Base-by-base conservation (phyloP, 2,329 filamentous ascomycete genomes). In the Spiromastix sp. region DNA sequence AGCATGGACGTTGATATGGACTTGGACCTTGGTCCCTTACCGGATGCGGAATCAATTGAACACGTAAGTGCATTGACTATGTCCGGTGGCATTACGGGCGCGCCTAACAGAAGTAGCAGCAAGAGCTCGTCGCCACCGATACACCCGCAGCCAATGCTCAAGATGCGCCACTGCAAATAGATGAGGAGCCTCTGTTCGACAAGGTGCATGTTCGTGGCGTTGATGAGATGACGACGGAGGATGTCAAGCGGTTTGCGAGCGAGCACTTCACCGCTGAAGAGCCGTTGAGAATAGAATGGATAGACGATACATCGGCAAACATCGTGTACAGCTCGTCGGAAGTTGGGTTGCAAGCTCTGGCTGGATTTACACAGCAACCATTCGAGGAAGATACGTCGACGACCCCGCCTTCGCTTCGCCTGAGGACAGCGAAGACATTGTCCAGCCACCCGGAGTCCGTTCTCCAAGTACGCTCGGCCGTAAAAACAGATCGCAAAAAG, bases 291-390 rank as follows among this genome's bases (percentile, higher is more conserved):
- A 68, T 95, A 43, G 86, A 96, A 62, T 98, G 91, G 91, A 85
- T 98, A 46, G 85, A 96, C 56, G 91, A 98, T 58, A 79, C 76
- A 5, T 89, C 85, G 0, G 85, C 85, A 42, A 96, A 96, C 54
- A 67, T 95, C 35, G 60, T 93, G 34, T 96, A 91, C 62, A 66
- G 67, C 38, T 68, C 63, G 22, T 52, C 66, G 9, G 64, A 70
- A 29, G 59, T 69, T 9, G 77, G 76, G 2, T 49, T 66, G 4
- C 56, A 66, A 34, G 76, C 75, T 13, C 61, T 81, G 16, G 49
- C 55, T 20, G 62, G 65, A 3, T 62, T 81, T 31, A 60, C 59
- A 3, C 53, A 62, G 38, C 46, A 48, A 15, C 34, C 42, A 5
- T 31, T 52, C 12, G 56, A 57, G 34, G 57, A 59, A 41, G 56